Evolutionary conservation across 1,284 basidiomycete genomes (phyloP).

Genomic region (Trichosporon coremiiforme): DNA sequence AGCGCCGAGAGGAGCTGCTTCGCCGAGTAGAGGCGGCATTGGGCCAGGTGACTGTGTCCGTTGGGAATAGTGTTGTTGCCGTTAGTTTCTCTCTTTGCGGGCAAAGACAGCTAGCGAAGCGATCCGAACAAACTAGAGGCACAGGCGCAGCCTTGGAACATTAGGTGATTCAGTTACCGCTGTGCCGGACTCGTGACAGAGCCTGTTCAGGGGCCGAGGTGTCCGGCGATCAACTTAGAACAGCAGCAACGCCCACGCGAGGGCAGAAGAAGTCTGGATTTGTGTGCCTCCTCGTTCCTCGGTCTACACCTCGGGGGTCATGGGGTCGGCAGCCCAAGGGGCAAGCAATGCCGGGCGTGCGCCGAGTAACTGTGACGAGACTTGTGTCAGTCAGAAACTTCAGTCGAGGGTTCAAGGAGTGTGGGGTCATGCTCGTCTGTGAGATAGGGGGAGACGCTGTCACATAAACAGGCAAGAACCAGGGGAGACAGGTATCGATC

Average conservation of each 20-base stretch:
- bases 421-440: neutral
- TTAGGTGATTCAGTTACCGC: constrained; percentile 1
- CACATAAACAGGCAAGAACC: neutral
- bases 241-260: neutral
- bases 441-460: neutral
- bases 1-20: neutral
- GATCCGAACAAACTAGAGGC: neutral
- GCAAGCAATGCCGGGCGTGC: neutral
- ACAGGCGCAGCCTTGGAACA: neutral
- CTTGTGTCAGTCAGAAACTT: constrained; percentile 1
- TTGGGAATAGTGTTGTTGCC: neutral
- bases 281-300: neutral
- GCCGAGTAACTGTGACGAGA: neutral
- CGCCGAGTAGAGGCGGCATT: neutral
- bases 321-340: neutral
- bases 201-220: neutral
- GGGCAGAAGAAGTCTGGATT: neutral
- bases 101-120: neutral
- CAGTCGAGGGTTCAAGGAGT: neutral
- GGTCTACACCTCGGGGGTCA: neutral
- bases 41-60: neutral
- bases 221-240: neutral
- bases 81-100: neutral
- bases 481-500: neutral
- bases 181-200: neutral